Evolutionary conservation across 73 alveolate genomes (phyloP), one percentile per base, ranked within the genome.

Genomic region (Paramecium caudatum): DNA sequence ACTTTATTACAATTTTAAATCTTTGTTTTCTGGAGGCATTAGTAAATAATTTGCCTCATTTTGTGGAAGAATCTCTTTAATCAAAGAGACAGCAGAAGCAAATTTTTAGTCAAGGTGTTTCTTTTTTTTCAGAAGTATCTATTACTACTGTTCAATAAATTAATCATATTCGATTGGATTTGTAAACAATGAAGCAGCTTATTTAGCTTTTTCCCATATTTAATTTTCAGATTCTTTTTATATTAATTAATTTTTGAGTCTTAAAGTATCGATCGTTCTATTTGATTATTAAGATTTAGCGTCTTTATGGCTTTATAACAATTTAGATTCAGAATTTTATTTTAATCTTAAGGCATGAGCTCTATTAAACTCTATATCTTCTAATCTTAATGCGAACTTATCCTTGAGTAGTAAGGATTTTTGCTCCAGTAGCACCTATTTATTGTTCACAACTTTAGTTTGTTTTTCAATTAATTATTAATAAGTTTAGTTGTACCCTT

Each of bases 271-370:
- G 7, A 36, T 21, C 5, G 36, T 16, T 55, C 46, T 6, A 21
- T 3, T 9, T 21, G 80, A 55, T 55, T 55, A 23, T 55, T 55
- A 9, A 27, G 43, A 55, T 8, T 55, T 55, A 10, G 3, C 7
- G 30, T 55, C 45, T 7, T 55, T 55, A 19, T 19, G 23, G 3
- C 1, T 9, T 27, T 16, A 8, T 23, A 23, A n/a, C n/a, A n/a
- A 55, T 55, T 55, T 55, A 55, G 16, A 1, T 10, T 19, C 23
- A 9, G 46, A 27, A 4, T 55, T 55, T 55, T 3, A 8, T 55
- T 55, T 55, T 3, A 55, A 2, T 21, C 80, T 55, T 55, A 27
- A 43, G n/a, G 80, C 80, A 55, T 55, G 80, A 5, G 80, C 80
- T 19, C 80, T 55, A 55, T 19, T 55, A 27, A 55, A 55, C 30